Percentiles rank a stretch among this genome's conserved stretches.
Conservation (phyloP, 768 basidiomycete genomes). For the Pisolithus tinctorius region DNA sequence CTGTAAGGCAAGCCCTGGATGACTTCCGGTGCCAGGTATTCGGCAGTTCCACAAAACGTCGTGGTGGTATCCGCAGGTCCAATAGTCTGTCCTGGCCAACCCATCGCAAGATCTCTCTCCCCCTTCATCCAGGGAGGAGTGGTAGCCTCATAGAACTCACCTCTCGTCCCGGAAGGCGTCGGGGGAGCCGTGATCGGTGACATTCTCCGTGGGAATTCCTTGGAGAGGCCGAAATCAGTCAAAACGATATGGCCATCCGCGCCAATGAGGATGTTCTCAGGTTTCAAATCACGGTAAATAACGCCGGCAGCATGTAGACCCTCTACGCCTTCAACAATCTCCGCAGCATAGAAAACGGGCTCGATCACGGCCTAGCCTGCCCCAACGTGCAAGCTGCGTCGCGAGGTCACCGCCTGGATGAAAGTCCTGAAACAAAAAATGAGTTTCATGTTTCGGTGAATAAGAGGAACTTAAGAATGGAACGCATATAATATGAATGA, state of each 20-base stretch:
- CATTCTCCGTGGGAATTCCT: constrained; percentile 70
- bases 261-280: constrained; percentile 94
- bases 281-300: constrained; percentile 96
- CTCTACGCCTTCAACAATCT: constrained; percentile 95
- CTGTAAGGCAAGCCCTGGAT: constrained; percentile 86
- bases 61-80: constrained; percentile 60
- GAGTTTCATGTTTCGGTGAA: constrained; percentile 11
- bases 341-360: constrained; percentile 97
- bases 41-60: constrained; percentile 94
- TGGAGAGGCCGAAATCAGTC: constrained; percentile 94
- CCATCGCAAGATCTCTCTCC: constrained; percentile 42
- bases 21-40: constrained; percentile 95
- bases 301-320: constrained; percentile 91
- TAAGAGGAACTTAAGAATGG: constrained; percentile 11
- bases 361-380: constrained; percentile 85
- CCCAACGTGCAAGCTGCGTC: constrained; percentile 95
- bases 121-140: constrained; percentile 80
- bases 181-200: constrained; percentile 44
- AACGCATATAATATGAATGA: constrained; percentile 1
- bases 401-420: constrained; percentile 96
- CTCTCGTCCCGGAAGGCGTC: constrained; percentile 46
- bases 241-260: constrained; percentile 93
- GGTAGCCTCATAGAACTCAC: constrained; percentile 48
- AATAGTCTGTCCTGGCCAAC: constrained; percentile 51
- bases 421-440: constrained; percentile 56